Evolutionary conservation across 2,329 filamentous ascomycete genomes (phyloP), one percentile per base, ranked within the genome.

Genomic region (Colletotrichum sansevieriae): DNA sequence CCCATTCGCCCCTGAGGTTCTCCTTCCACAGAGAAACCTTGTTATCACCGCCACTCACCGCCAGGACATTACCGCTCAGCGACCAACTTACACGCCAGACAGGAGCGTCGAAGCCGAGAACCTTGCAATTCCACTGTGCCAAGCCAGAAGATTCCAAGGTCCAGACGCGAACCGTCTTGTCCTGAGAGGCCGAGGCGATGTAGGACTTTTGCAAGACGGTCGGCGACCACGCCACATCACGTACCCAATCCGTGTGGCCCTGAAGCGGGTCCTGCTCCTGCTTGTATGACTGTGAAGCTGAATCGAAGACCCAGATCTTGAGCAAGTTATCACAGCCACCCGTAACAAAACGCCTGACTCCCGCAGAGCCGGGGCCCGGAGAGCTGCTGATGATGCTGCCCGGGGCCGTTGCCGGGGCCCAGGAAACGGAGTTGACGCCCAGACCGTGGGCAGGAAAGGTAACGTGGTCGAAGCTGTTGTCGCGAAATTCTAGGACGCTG

Each of bases 21-120:
- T 99, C 96, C 87, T 98, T 99, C 95, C 95, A 99, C 79, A 99
- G 82, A 62, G 92, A 97, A 64, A 99, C 95, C 83, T 97, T 95
- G 85, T 99, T 99, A 82, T 99, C 95, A 29, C 92, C 93, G 44
- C 94, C 94, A 77, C 92, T 96, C 71, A 98, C 94, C 10, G 96
- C 96, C 75, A 99, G 85, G 20, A 98, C 95, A 78, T 99, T 99
- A 60, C 96, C 96, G 80, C 94, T 97, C 77, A 98, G 85, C 75
- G 94, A 97, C 96, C 96, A 99, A 85, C 94, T 98, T 52, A 98
- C 96, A 64, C 96, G 90, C 96, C 96, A 99, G 68, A 97, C 88
- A 54, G 95, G 91, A 4, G 92, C 90, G 70, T 98, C 95, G 74
- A 99, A 97, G 75, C 91, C 89, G 72, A 99, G 86, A 46, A 92